Conservation (phyloP, 176 grass and related monocot genomes). For the Triticum monococcum region DNA sequence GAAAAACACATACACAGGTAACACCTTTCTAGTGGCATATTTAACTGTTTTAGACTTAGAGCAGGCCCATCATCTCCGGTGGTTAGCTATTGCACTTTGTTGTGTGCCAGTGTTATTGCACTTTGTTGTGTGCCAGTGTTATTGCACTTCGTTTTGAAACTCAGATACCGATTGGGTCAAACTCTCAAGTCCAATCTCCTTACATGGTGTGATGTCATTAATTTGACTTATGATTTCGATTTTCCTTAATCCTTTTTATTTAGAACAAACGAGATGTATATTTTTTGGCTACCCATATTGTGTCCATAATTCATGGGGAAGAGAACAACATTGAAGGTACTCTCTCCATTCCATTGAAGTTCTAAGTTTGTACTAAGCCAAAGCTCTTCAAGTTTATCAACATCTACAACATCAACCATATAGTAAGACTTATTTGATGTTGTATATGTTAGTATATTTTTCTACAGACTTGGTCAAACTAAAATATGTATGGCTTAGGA, state of each 20-base stretch:
- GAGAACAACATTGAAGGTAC: too few relatives aligned
- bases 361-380: too few relatives aligned
- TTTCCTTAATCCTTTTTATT: neutral
- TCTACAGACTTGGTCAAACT: too few relatives aligned
- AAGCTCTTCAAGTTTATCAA: too few relatives aligned
- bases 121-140: neutral
- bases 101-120: neutral
- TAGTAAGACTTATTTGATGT: too few relatives aligned
- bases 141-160: neutral
- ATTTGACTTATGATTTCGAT: neutral
- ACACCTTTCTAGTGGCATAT: neutral
- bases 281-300: neutral
- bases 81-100: neutral
- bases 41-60: neutral
- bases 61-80: neutral
- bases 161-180: neutral
- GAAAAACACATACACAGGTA: constrained; percentile 12
- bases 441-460: too few relatives aligned
- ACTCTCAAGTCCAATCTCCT: neutral
- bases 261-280: neutral
- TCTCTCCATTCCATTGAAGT: too few relatives aligned
- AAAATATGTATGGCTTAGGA: too few relatives aligned
- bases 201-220: neutral
- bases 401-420: too few relatives aligned
- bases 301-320: neutral